Evolutionary conservation across 2,329 filamentous ascomycete species (phyloP), one percentile per base, ranked within the genome.

Genomic region (Sclerotinia minor): DNA sequence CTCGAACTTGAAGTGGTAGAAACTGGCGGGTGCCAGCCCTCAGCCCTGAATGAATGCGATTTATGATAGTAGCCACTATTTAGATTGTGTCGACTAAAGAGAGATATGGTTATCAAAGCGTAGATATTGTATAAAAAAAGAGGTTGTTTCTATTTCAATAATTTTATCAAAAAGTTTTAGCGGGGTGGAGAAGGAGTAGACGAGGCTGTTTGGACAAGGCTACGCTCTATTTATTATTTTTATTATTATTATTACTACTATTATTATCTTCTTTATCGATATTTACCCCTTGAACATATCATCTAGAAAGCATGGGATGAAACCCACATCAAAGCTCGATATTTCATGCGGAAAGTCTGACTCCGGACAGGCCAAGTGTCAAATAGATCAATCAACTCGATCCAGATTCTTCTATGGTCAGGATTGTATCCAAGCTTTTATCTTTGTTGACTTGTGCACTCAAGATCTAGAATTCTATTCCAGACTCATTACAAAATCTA

Each of bases 21-120:
- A 67, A 68, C 69, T 57, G 72, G 71, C 71, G 73, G 75, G 74
- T 71, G 41, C 74, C 75, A 74, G 74, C 75, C 75, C 75, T 72
- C 74, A 74, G 71, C 70, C 69, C 69, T 41, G 58, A 58, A n/a
- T 55, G n/a, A 32, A 50, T 24, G 29, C 38, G 57, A 53, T n/a
- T 58, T n/a, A 64, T 45, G 11, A 69, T 52, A 47, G 69, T 24
- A 71, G 74, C 73, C 74, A 75, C 69, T 59, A 38, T 74, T 69
- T 15, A 58, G 53, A 41, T 65, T 17, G 21, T 24, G 21, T 58
- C 47, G 8, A n/a, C 41, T 38, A 53, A 66, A 29, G 11, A 53
- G 60, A 29, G 11, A n/a, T 38, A 19, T 29, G 47, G 21, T 47
- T 32, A 59, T 49, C 41, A 60, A 66, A 49, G n/a, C 29, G 17